Evolutionary conservation across 345 rosid genomes (phyloP), one percentile per base, ranked within the genome.

Genomic region (Eucalyptus erythrocorys): DNA sequence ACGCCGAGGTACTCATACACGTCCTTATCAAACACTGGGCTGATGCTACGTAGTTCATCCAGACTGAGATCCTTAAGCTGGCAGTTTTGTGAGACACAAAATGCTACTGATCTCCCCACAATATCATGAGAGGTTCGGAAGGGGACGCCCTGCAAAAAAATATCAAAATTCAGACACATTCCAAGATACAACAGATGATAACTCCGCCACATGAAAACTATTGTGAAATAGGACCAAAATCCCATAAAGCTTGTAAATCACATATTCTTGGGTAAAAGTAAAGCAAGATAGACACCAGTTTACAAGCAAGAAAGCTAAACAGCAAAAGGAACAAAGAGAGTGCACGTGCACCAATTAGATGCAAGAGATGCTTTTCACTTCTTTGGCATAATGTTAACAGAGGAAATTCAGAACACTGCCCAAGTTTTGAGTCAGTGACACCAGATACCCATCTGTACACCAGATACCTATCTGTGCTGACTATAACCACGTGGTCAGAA

Each of bases 121-220:
- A 98, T 87, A 87, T 98, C 99, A 87, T 98, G 99, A 86, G 99
- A 95, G 76, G 99, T 96, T 91, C 99, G 93, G 89, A 98, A 98
- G 57, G 99, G 98, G 89, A 95, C 87, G 30, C 97, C 97, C 99
- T 98, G 96, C 94, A 87, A 40, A 91, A 84, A 42, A 87, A 71
- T 21, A 32, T 37, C 48, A 48, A 64, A 37, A 43, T 82, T 47
- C 45, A 42, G 26, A 12, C 32, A 42, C 89, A 30, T 15, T 10
- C 85, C 50, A 26, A 22, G 48, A 55, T 7, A 27, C 10, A 30
- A 17, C 45, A 12, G 6, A 13, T 15, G 19, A 76, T 53, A 87
- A 24, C 82, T 16, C 81, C 7, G 8, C 45, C 81, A 71, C 45
- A 37, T 71, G 81, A 37, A 71, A 17, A 10, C 81, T 37, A 8